These are phyloP conservation scores for Starmerella davenportii DNA, from an alignment of 805 yeast species.

Conservation along the genomic window DNA sequence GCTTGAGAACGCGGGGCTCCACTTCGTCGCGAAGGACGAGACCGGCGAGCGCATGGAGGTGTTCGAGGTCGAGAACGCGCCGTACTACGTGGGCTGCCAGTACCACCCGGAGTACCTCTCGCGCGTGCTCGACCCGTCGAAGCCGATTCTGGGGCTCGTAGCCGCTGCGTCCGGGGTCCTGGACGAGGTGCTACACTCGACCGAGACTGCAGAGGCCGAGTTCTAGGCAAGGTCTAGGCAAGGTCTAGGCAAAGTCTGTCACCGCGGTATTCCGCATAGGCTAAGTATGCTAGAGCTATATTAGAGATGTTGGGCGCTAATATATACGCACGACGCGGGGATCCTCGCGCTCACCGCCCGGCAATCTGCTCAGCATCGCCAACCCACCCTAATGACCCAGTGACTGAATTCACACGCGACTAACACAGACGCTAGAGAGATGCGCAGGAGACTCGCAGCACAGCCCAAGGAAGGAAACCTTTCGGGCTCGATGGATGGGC, in stretches of 20 bases:
- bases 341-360: no score
- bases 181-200: slow-evolving; percentile 35
- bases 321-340: no score
- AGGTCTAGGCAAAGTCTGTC: neutral
- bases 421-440: no score
- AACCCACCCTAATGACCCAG: no score
- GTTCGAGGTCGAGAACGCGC: slow-evolving; percentile 69
- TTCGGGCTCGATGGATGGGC: no score
- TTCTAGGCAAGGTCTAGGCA: slow-evolving; percentile 10
- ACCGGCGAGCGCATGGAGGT: slow-evolving; percentile 83
- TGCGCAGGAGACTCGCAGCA: no score
- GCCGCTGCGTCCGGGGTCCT: slow-evolving; percentile 84
- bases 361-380: no score
- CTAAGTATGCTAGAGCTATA: no score
- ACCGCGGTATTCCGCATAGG: no score
- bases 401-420: no score
- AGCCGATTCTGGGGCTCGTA: slow-evolving; percentile 88
- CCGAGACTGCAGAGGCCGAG: slow-evolving; percentile 6
- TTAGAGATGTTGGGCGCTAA: no score
- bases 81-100: slow-evolving; percentile 87
- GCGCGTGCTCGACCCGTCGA: slow-evolving; percentile 88
- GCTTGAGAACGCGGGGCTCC: slow-evolving; percentile 63
- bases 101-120: slow-evolving; percentile 97
- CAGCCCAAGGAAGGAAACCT: no score
- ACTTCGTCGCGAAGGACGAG: slow-evolving; percentile 89